Evolutionary conservation across 2,329 filamentous ascomycete genomes (phyloP).

Genomic region (Penicillium palitans): DNA sequence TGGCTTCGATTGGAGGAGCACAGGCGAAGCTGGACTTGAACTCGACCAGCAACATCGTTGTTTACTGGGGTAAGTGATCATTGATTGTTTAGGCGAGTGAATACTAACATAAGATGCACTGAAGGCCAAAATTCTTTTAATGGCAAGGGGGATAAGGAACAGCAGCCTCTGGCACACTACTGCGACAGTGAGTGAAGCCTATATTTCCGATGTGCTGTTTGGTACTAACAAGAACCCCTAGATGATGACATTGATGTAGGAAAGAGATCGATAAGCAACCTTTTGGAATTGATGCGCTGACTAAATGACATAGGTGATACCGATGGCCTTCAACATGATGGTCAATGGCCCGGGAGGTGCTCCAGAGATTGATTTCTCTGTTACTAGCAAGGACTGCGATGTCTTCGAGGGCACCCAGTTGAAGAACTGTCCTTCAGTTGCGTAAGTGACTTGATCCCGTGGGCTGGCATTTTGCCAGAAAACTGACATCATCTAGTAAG

Average conservation of each 20-base stretch:
- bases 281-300: slow-evolving; percentile 6
- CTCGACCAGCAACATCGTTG: slow-evolving; percentile 57
- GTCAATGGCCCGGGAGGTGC: slow-evolving; percentile 54
- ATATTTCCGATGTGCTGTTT: not conserved
- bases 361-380: slow-evolving; percentile 64
- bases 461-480: slow-evolving; percentile 6
- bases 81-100: too few species aligned
- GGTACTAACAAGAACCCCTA: slow-evolving; percentile 19
- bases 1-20: slow-evolving; percentile 34
- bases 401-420: slow-evolving; percentile 59
- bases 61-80: slow-evolving; percentile 60
- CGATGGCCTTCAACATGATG: slow-evolving; percentile 62
- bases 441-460: slow-evolving; percentile 45
- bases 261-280: not conserved
- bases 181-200: slow-evolving; percentile 53
- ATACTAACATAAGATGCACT: not conserved
- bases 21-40: slow-evolving; percentile 47
- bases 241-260: slow-evolving; percentile 28
- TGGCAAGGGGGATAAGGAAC: slow-evolving; percentile 47
- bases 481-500: slow-evolving; percentile 31
- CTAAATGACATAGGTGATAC: slow-evolving; percentile 54
- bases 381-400: slow-evolving; percentile 62
- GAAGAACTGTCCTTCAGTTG: slow-evolving; percentile 64
- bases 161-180: slow-evolving; percentile 59
- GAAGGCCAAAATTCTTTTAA: slow-evolving; percentile 63